Base-by-base conservation (phyloP, 495 filamentous ascomycete genomes). In the Aspergillus steynii region DNA sequence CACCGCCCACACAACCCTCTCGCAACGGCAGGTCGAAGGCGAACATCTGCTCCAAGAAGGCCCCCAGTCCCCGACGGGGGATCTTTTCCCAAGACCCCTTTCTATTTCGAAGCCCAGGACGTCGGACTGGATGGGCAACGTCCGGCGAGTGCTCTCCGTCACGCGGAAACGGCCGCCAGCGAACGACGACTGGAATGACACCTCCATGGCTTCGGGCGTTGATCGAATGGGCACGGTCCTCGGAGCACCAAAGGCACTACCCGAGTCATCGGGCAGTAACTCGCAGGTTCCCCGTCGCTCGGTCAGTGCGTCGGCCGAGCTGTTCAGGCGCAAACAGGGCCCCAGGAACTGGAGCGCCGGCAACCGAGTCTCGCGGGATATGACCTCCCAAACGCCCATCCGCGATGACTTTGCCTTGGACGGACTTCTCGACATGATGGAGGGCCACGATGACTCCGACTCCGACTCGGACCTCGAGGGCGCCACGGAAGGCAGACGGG, bases 391-490 rank as follows among this genome's bases (percentile, higher is more conserved):
- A 0, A 52, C 58, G 8, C 68, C 67, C 1, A 69, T 66, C 0
- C 72, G 72, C 47, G 72, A 77, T 54, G 74, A 77, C 45, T 65
- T 73, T 32, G 72, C 66, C 4, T 62, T 73, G 4, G 70, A 70
- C 4, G 72, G 70, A 9, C 60, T 74, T 2, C 66, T 72, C 31
- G 65, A 71, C 29, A 62, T 63, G 55, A 42, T 42, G 7, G 37
- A 14, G 37, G 5, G 1, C 31, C 6, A 34, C 27, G 60, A 67
- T 14, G 69, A 72, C 5, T 71, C 70, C 0, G 88, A 90, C 14
- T 88, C 86, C 4, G 93, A 96, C 53, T 96, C 93, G 93, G 93
- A 97, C 68, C 83, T 97, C 37, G 94, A 97, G 71, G 83, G 83
- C 50, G 91, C 91, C 5, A 89, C 90, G 1, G 87, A 93, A 73